phyloP scores from a whole-genome alignment of 1,284 basidiomycete species.

The Pseudozyma flocculosa region DNA sequence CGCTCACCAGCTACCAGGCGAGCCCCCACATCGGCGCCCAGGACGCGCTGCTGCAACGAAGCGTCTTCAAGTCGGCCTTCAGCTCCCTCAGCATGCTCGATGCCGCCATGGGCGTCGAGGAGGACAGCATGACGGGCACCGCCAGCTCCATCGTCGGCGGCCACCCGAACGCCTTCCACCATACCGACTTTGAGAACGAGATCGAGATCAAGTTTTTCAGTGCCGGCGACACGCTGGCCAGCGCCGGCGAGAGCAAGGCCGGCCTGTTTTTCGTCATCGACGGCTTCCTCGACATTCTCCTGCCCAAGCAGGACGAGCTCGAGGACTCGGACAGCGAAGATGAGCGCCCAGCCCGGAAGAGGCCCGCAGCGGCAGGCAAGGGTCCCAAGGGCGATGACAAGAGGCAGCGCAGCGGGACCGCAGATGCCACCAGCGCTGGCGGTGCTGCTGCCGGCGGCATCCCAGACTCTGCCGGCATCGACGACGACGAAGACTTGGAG shows the following conservation, averaged over 20 bases:
- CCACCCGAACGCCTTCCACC: conserved; percentile 25
- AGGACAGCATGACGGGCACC: conserved; percentile 41
- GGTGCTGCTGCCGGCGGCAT: too few species aligned
- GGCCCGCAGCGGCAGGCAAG: neutral
- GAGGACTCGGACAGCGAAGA: conserved; percentile 55
- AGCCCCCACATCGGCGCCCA: conserved; percentile 40
- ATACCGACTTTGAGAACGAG: conserved; percentile 78
- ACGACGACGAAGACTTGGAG: conserved; percentile 4
- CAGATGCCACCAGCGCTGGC: conserved; percentile 7
- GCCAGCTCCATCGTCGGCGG: conserved; percentile 34
- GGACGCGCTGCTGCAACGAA: conserved; percentile 30
- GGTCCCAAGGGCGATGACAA: neutral
- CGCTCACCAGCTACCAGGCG: conserved; percentile 58
- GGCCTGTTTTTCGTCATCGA: conserved; percentile 98
- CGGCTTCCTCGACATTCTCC: conserved; percentile 87
- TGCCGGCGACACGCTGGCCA: conserved; percentile 80
- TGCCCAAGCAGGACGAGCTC: conserved; percentile 63
- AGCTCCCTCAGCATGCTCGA: conserved; percentile 73
- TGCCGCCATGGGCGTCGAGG: conserved; percentile 55
- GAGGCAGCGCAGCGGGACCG: conserved; percentile 4
- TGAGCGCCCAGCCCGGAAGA: conserved; percentile 8
- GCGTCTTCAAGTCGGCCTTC: conserved; percentile 75
- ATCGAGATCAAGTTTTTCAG: conserved; percentile 93
- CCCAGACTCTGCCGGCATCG: too few species aligned
- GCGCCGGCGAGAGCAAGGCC: conserved; percentile 84